These are phyloP conservation scores for Cryptosporidium viatorum DNA, from an alignment of 169 alveolate genomes.

Conservation along the genomic window DNA sequence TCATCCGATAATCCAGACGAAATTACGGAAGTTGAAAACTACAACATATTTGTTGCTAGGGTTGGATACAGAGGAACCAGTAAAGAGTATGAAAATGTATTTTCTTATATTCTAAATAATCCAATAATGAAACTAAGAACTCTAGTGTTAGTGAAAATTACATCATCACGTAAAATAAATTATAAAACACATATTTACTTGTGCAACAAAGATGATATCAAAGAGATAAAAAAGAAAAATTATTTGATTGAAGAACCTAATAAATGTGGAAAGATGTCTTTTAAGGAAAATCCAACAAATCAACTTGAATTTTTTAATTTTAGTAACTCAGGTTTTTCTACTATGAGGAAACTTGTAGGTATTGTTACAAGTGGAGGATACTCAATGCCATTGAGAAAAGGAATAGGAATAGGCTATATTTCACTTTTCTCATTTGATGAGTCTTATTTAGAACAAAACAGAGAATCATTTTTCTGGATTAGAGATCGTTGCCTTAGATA, in stretches of 20 bases:
- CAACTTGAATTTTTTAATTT: background rate
- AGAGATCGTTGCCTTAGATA: constrained; percentile 21
- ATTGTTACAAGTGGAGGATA: constrained; percentile 65
- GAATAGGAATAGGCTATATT: constrained; percentile 67
- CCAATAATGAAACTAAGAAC: background rate
- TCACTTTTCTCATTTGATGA: constrained; percentile 19
- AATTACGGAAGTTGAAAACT: constrained; percentile 1
- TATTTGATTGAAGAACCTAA: constrained; percentile 23
- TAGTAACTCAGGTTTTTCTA: background rate
- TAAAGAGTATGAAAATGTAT: background rate
- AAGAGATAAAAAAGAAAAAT: background rate
- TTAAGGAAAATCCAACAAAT: background rate
- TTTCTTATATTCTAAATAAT: background rate
- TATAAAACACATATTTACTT: constrained; percentile 38
- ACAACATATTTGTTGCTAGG: constrained; percentile 27
- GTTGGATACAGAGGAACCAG: constrained; percentile 51
- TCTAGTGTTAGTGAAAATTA: constrained; percentile 28
- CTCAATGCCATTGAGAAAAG: constrained; percentile 35
- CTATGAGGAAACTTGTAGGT: constrained; percentile 54
- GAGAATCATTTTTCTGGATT: constrained; percentile 45
- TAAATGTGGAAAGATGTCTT: constrained; percentile 2
- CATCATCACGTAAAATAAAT: constrained; percentile 4
- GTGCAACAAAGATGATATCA: constrained; percentile 24
- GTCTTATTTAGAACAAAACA: constrained; percentile 8
- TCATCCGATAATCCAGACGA: background rate